These are phyloP conservation scores for Speleostelium caveatum DNA, from an alignment of 78 protist species.

Conservation along the genomic window DNA sequence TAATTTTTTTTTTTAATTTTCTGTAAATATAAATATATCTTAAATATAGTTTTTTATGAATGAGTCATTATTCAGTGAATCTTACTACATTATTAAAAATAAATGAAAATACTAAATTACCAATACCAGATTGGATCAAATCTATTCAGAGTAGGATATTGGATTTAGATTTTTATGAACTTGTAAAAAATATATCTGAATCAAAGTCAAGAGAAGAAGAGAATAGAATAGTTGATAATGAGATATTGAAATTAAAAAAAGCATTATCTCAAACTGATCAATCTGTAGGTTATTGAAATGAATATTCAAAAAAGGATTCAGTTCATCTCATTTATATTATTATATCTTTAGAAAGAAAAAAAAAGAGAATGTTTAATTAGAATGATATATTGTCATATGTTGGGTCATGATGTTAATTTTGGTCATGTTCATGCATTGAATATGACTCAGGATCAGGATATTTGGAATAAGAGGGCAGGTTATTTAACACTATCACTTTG, in stretches of 20 bases:
- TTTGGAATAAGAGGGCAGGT: conserved; percentile 75
- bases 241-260: conserved; percentile 30
- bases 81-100: conserved; percentile 1
- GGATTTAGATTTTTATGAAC: conserved; percentile 73
- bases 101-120: conserved; percentile 42
- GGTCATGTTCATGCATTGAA: conserved; percentile 80
- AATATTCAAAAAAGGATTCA: background rate
- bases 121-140: conserved; percentile 40
- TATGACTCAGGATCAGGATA: conserved; percentile 64
- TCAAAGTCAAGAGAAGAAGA: conserved; percentile 78
- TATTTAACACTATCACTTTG: conserved; percentile 72
- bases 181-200: conserved; percentile 51
- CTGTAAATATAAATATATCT: too few species aligned
- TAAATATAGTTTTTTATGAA: background rate
- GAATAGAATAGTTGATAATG: conserved; percentile 19
- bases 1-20: too few species aligned
- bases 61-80: conserved; percentile 11
- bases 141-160: conserved; percentile 30
- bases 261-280: conserved; percentile 41
- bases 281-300: conserved; percentile 8
- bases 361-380: conserved; percentile 73
- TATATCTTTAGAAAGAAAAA: conserved; percentile 22
- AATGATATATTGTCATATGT: conserved; percentile 84
- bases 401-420: conserved; percentile 77
- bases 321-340: too few species aligned